phyloP scores from a whole-genome alignment of 23 red algal genomes.

The Agarophyton chilense region DNA sequence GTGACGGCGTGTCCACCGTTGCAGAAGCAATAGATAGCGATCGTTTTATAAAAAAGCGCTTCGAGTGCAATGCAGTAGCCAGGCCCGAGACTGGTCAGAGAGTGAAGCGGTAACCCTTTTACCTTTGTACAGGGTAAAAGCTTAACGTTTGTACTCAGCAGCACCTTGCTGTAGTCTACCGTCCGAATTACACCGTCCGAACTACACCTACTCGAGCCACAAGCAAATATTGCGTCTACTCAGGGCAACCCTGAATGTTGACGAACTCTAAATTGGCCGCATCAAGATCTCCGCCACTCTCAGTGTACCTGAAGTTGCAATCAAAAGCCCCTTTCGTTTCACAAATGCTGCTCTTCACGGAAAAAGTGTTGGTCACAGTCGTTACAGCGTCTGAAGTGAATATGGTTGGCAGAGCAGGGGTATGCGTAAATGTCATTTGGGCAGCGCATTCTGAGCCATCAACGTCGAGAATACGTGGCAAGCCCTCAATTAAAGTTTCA shows the following conservation, averaged over 20 bases:
- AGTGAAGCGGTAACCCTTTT: too few relatives aligned
- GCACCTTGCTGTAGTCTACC: too few relatives aligned
- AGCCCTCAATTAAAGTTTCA: background rate
- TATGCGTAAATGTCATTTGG: background rate
- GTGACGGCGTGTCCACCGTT: too few relatives aligned
- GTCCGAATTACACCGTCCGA: too few relatives aligned
- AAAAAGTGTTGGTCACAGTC: conserved; percentile 22
- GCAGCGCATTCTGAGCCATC: background rate
- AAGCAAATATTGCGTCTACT: too few relatives aligned
- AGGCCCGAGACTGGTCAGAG: too few relatives aligned
- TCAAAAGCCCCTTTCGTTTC: background rate
- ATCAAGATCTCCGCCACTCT: conserved; percentile 1
- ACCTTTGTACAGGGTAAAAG: too few relatives aligned
- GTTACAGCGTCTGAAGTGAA: background rate
- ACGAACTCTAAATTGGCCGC: background rate
- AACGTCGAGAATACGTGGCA: background rate
- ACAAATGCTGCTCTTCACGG: conserved; percentile 2
- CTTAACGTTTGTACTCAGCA: too few relatives aligned
- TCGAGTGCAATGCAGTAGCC: too few relatives aligned
- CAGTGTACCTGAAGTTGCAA: conserved; percentile 24
- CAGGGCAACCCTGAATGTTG: conserved; percentile 16
- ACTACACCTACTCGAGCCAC: too few relatives aligned
- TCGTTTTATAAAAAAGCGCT: too few relatives aligned
- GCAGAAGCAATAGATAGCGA: too few relatives aligned
- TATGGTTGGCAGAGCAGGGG: background rate